These are phyloP conservation scores for Diplogelasinospora grovesii DNA, from an alignment of 495 filamentous ascomycete species.

Conservation along the genomic window DNA sequence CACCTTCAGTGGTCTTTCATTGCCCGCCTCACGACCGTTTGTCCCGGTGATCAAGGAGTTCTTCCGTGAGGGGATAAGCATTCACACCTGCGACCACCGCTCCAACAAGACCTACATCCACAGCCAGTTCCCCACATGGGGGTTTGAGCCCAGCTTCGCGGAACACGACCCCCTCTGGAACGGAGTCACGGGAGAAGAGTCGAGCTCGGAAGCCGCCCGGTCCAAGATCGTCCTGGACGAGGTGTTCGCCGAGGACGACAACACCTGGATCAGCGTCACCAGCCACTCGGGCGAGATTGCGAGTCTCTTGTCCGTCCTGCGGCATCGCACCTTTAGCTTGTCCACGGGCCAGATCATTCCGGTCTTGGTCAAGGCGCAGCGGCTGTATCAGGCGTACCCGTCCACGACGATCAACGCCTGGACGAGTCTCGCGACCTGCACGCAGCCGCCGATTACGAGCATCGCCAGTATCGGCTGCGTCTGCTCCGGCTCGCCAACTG, in stretches of 20 bases:
- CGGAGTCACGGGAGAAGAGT: conserved; percentile 21
- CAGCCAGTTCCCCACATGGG: conserved; percentile 49
- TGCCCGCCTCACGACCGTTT: conserved; percentile 40
- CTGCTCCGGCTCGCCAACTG: no score
- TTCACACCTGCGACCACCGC: conserved; percentile 77
- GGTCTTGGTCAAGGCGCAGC: conserved; percentile 22
- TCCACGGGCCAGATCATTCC: conserved; percentile 25
- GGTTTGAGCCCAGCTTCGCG: conserved; percentile 55
- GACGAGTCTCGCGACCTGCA: no score
- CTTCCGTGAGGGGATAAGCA: conserved; percentile 63
- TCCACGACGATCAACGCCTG: no score
- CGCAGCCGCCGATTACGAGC: no score
- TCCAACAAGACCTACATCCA: conserved; percentile 51
- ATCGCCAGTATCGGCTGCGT: no score
- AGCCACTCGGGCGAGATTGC: conserved; percentile 27
- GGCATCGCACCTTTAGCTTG: conserved; percentile 20
- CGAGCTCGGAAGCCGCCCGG: conserved; percentile 19
- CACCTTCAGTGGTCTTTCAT: conserved; percentile 48
- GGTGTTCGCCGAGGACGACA: conserved; percentile 21
- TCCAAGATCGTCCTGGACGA: conserved; percentile 20
- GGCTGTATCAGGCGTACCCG: no score
- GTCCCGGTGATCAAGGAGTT: conserved; percentile 61
- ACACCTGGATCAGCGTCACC: conserved; percentile 23
- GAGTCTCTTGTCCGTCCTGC: conserved; percentile 12
- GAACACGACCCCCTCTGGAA: conserved; percentile 59